Percentiles rank a stretch among this genome's conserved stretches.
phyloP scores from a whole-genome alignment of 306 rosid genomes.

The Sophora flavescens region DNA sequence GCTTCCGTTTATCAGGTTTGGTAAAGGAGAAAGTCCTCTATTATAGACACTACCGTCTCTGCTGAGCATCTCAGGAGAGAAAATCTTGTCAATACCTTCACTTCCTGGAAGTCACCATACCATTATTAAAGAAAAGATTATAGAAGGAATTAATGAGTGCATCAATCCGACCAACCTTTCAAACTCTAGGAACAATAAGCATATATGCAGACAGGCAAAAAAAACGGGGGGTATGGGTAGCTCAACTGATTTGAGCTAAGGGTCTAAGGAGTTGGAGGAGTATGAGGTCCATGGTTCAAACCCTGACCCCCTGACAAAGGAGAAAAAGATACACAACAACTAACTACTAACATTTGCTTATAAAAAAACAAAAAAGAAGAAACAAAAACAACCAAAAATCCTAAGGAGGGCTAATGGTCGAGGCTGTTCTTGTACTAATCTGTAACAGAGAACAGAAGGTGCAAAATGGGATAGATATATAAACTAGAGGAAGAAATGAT shows the following conservation, averaged over 20 bases:
- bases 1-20: constrained; percentile 50
- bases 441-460: background rate
- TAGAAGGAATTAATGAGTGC: background rate
- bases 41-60: constrained; percentile 50
- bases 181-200: constrained; percentile 4
- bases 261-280: too few species aligned
- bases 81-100: constrained; percentile 77
- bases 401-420: background rate
- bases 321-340: too few species aligned
- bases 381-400: background rate
- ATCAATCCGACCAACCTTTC: constrained; percentile 26
- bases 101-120: constrained; percentile 69
- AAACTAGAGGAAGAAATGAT: background rate
- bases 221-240: too few species aligned
- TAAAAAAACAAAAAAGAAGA: too few species aligned
- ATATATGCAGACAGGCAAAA: constrained; percentile 7
- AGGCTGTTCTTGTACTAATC: background rate
- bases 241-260: too few species aligned
- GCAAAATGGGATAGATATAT: background rate
- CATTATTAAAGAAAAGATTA: constrained; percentile 11
- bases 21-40: constrained; percentile 48
- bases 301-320: too few species aligned
- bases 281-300: too few species aligned
- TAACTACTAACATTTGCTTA: too few species aligned
- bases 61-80: constrained; percentile 64